Percentiles rank a stretch among this genome's conserved stretches.
These are phyloP conservation scores for Ogataea parapolymorpha DNA, from an alignment of 805 yeast genomes.

Conservation along the genomic window DNA sequence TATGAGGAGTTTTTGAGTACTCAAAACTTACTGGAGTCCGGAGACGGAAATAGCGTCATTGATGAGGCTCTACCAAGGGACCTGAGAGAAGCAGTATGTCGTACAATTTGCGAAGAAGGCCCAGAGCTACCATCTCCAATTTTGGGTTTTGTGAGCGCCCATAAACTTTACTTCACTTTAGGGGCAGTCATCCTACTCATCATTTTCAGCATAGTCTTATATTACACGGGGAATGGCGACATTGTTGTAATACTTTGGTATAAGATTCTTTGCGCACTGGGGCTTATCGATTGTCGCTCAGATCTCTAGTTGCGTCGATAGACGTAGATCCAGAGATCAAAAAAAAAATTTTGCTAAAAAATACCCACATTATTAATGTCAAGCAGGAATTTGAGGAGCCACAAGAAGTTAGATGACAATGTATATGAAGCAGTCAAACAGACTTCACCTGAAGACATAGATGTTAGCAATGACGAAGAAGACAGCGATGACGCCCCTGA, in stretches of 20 bases:
- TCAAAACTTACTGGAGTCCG: constrained; percentile 9
- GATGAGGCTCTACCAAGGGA: constrained; percentile 2
- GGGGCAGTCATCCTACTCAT: constrained; percentile 5
- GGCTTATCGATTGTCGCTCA: constrained; percentile 13
- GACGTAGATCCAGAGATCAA: constrained; percentile 1
- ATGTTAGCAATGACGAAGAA: neutral
- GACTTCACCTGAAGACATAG: neutral
- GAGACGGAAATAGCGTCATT: constrained; percentile 1
- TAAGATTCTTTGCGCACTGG: constrained; percentile 18
- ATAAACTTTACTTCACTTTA: constrained; percentile 9
- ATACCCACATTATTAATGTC: constrained; percentile 3
- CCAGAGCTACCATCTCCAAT: constrained; percentile 11
- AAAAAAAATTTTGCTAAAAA: constrained; percentile 9
- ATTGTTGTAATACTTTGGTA: constrained; percentile 19
- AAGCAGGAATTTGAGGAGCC: constrained; percentile 18
- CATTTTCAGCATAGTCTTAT: constrained; percentile 13
- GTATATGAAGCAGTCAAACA: constrained; percentile 10
- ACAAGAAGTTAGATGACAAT: constrained; percentile 15
- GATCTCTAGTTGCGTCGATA: constrained; percentile 6
- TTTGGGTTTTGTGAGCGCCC: constrained; percentile 7
- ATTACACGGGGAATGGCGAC: constrained; percentile 13
- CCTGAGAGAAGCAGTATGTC: constrained; percentile 10
- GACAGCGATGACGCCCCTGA: constrained; percentile 50
- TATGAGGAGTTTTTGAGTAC: constrained; percentile 13
- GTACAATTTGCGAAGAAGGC: constrained; percentile 9